Percentiles rank a stretch among this genome's conserved stretches.
phyloP scores from a whole-genome alignment of 176 grass and related monocot species.

The Juncus effusus region DNA sequence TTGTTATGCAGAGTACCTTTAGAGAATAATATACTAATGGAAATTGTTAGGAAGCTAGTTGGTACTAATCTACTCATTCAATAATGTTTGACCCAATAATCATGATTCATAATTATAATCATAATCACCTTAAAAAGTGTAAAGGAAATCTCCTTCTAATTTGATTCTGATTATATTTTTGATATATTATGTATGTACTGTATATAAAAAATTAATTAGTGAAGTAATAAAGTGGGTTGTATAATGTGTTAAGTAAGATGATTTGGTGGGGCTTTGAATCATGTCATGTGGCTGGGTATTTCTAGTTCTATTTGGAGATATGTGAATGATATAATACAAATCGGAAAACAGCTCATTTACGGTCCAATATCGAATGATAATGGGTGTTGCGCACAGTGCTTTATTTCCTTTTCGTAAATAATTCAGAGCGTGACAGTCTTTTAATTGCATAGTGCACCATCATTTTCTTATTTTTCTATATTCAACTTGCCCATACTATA shows the following conservation, averaged over 20 bases:
- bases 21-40: not conserved
- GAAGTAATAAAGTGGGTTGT: no score
- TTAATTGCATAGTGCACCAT: not conserved
- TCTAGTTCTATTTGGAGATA: not conserved
- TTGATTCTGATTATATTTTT: no score
- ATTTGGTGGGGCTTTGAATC: not conserved
- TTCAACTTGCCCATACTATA: not conserved
- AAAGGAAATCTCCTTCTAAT: no score
- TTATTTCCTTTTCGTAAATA: conserved; percentile 27
- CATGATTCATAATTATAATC: not conserved
- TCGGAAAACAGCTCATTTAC: conserved; percentile 4
- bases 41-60: conserved; percentile 20
- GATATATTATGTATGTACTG: no score
- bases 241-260: not conserved
- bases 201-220: no score
- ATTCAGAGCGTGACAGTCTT: not conserved
- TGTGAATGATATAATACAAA: not conserved
- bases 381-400: not conserved
- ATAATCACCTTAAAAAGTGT: no score
- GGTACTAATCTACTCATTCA: not conserved
- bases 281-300: not conserved
- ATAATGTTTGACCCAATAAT: conserved; percentile 9
- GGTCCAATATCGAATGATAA: conserved; percentile 7
- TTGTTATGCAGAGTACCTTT: not conserved
- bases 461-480: conserved; percentile 9